Conservation (phyloP, 148 eudicot genomes). For the Pharnaceum exiguum region DNA sequence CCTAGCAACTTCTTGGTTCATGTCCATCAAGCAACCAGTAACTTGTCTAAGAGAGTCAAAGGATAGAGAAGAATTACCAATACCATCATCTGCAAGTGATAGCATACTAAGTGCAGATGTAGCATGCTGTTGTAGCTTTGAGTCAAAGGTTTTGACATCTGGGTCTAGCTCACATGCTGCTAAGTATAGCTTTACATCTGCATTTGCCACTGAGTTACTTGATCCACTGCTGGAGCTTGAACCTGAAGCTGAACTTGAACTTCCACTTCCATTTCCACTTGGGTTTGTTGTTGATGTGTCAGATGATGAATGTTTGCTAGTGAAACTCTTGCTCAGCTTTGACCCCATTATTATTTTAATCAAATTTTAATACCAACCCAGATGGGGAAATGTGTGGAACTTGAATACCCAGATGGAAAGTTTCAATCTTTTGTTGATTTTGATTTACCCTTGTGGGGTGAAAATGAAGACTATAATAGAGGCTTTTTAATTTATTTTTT, state of each 20-base stretch:
- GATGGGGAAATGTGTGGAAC: background rate
- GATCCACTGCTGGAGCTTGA: conserved; percentile 13
- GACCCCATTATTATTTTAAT: conserved; percentile 22
- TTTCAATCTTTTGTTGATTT: background rate
- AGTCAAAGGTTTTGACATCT: conserved; percentile 25
- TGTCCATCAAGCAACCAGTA: conserved; percentile 26
- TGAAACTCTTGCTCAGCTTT: conserved; percentile 21
- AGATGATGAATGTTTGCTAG: conserved; percentile 15
- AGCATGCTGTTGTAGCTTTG: conserved; percentile 20
- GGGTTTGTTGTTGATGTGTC: conserved; percentile 1
- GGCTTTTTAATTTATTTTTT: no score
- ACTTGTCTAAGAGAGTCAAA: conserved; percentile 26
- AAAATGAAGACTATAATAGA: no score
- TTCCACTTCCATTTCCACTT: no score
- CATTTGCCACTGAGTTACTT: conserved; percentile 1
- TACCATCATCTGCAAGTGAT: background rate
- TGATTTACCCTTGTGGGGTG: no score
- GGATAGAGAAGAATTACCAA: conserved; percentile 20
- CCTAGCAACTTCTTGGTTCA: conserved; percentile 28
- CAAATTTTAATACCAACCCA: background rate
- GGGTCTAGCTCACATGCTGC: conserved; percentile 28
- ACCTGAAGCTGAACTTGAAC: no score
- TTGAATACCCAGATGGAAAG: background rate
- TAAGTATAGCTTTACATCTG: conserved; percentile 17
- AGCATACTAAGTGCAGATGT: background rate